phyloP scores from a whole-genome alignment of 257 asterid genomes.

The Jacaranda copaia region DNA sequence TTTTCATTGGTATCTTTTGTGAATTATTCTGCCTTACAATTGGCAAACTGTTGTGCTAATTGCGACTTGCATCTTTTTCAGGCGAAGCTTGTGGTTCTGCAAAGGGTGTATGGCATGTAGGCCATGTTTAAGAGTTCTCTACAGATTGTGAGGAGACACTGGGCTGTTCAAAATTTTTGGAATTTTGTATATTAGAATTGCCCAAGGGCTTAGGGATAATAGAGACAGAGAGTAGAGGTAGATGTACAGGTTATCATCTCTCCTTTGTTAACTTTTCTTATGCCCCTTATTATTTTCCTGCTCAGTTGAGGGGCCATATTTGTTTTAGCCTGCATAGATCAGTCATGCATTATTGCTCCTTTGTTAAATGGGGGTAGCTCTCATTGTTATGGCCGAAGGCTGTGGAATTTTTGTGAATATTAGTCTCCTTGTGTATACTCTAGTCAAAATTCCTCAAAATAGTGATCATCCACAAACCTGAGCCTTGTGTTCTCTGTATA shows the following conservation, averaged over 20 bases:
- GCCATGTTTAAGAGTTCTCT: slow-evolving; percentile 30
- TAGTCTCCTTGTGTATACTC: slow-evolving; percentile 39
- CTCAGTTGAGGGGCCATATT: slow-evolving; percentile 54
- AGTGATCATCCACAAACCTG: slow-evolving; percentile 35
- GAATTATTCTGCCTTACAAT: background rate
- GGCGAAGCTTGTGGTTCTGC: slow-evolving; percentile 51
- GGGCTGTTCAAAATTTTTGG: slow-evolving; percentile 45
- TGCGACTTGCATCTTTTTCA: slow-evolving; percentile 36
- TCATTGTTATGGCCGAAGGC: slow-evolving; percentile 83
- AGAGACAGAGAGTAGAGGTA: slow-evolving; percentile 63
- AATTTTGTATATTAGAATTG: slow-evolving; percentile 58
- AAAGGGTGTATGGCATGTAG: slow-evolving; percentile 40
- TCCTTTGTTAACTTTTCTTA: slow-evolving; percentile 35
- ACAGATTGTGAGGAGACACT: slow-evolving; percentile 38
- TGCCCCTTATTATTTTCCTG: slow-evolving; percentile 34
- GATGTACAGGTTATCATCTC: slow-evolving; percentile 75
- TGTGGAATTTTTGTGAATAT: slow-evolving; percentile 74
- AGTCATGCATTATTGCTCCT: slow-evolving; percentile 47
- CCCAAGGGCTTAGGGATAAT: slow-evolving; percentile 49
- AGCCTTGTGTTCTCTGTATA: slow-evolving; percentile 35
- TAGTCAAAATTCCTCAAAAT: slow-evolving; percentile 35
- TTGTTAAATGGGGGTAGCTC: slow-evolving; percentile 50
- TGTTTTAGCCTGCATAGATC: slow-evolving; percentile 43
- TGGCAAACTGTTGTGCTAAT: slow-evolving; percentile 17
- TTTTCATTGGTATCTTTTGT: background rate